Percentiles rank a stretch among this genome's conserved stretches.
Evolutionary conservation across 2,329 filamentous ascomycete genomes (phyloP).

Genomic region (Xylariales sp.): DNA sequence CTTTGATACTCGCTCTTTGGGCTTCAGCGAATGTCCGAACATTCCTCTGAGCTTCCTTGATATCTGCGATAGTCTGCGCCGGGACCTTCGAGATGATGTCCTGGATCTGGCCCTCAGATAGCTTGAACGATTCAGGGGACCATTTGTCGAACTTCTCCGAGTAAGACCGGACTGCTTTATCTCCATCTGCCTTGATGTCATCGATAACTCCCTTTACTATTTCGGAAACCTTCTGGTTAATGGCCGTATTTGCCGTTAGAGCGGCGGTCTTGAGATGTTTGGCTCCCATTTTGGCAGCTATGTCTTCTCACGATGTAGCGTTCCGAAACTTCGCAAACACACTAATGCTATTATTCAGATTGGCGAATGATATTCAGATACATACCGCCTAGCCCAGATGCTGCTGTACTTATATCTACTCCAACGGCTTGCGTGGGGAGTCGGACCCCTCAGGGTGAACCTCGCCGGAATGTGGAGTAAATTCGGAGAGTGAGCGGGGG

Average conservation of each 20-base stretch:
- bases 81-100: constrained; percentile 38
- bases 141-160: constrained; percentile 51
- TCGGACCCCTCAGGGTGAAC: background rate
- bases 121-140: constrained; percentile 43
- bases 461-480: background rate
- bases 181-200: constrained; percentile 40
- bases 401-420: too few species aligned
- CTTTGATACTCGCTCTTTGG: constrained; percentile 38
- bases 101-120: constrained; percentile 39
- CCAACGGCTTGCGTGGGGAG: background rate
- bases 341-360: too few species aligned
- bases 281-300: constrained; percentile 17
- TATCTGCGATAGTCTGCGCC: constrained; percentile 35
- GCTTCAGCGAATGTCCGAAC: constrained; percentile 44
- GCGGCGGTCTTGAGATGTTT: constrained; percentile 18
- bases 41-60: constrained; percentile 41
- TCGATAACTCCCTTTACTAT: constrained; percentile 45
- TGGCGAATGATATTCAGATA: too few species aligned
- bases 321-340: too few species aligned
- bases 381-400: too few species aligned
- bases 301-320: too few species aligned
- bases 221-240: constrained; percentile 26
- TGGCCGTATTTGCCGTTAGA: constrained; percentile 15
- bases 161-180: constrained; percentile 42
- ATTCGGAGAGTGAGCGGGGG: background rate